Evolutionary conservation across 345 rosid genomes (phyloP).

Genomic region (Populus euphratica): DNA sequence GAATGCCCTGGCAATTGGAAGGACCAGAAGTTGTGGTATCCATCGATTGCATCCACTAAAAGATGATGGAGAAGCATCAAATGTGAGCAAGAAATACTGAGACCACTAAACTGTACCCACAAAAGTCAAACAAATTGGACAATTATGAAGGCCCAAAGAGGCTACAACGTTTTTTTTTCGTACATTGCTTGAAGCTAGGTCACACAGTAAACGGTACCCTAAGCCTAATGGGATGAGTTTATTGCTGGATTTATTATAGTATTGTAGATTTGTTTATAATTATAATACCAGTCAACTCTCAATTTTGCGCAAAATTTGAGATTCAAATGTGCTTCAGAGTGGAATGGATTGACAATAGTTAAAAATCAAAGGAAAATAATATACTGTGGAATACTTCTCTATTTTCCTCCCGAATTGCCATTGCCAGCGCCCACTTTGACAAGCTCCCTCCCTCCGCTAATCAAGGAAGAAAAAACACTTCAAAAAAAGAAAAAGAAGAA

Average conservation of each 20-base stretch:
- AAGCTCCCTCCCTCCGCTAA: not conserved
- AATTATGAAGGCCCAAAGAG: not conserved
- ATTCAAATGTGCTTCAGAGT: not conserved
- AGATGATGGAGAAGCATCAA: not conserved
- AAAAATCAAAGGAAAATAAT: not conserved
- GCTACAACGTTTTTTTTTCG: accelerated
- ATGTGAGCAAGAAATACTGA: not conserved
- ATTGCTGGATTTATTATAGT: no score
- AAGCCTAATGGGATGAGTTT: no score
- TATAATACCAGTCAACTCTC: no score
- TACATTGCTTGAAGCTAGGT: not conserved
- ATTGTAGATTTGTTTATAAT: no score
- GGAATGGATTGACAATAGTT: not conserved
- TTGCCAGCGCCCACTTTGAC: not conserved
- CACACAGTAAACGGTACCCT: not conserved
- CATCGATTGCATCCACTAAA: not conserved
- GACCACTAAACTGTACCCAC: not conserved
- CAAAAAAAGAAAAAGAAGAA: not conserved
- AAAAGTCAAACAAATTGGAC: not conserved
- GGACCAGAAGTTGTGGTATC: not conserved
- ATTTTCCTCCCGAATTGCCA: not conserved
- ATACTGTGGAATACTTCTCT: not conserved
- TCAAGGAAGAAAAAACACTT: slow-evolving; percentile 7
- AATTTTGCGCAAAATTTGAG: not conserved
- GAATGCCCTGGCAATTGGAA: not conserved